Percentiles rank a stretch among this genome's conserved stretches.
Evolutionary conservation across 2,329 filamentous ascomycete genomes (phyloP).

Genomic region (Orbilia ellipsospora): DNA sequence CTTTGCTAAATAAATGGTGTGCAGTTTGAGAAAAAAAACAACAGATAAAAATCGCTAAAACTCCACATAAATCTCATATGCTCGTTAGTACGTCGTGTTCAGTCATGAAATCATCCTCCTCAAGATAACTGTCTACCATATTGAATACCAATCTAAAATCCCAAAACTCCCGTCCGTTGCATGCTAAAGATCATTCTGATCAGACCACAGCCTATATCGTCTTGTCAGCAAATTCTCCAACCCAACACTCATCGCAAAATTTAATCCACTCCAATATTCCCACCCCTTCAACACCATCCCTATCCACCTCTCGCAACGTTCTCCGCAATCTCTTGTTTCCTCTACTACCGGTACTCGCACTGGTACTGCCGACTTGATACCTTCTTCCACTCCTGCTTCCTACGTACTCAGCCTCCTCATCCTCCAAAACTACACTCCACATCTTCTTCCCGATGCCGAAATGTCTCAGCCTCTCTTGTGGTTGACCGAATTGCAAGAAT

Average conservation of each 20-base stretch:
- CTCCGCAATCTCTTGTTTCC: slow-evolving; percentile 4
- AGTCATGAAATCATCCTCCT: no score
- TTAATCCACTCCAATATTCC: slow-evolving; percentile 46
- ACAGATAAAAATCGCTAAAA: no score
- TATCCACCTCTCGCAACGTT: slow-evolving; percentile 43
- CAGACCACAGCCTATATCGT: no score
- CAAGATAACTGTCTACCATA: no score
- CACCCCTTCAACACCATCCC: slow-evolving; percentile 24
- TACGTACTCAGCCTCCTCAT: not conserved
- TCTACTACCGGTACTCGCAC: slow-evolving; percentile 5
- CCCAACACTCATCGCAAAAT: slow-evolving; percentile 50
- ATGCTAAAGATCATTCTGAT: no score
- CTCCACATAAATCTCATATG: no score
- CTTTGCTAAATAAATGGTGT: no score
- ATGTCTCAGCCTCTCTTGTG: slow-evolving; percentile 37
- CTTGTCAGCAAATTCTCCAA: slow-evolving; percentile 14
- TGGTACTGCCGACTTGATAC: not conserved
- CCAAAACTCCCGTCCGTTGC: no score
- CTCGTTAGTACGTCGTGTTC: no score
- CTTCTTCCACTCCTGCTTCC: slow-evolving; percentile 2
- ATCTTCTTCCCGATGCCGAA: slow-evolving; percentile 51
- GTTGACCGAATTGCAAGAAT: slow-evolving; percentile 44
- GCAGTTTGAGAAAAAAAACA: no score
- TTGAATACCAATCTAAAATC: no score
- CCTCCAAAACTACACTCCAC: slow-evolving; percentile 41